Percentiles rank a stretch among this genome's conserved stretches.
Evolutionary conservation across 1,139 yeast species (phyloP).

Genomic region (Casaregolazyma suthepensis): DNA sequence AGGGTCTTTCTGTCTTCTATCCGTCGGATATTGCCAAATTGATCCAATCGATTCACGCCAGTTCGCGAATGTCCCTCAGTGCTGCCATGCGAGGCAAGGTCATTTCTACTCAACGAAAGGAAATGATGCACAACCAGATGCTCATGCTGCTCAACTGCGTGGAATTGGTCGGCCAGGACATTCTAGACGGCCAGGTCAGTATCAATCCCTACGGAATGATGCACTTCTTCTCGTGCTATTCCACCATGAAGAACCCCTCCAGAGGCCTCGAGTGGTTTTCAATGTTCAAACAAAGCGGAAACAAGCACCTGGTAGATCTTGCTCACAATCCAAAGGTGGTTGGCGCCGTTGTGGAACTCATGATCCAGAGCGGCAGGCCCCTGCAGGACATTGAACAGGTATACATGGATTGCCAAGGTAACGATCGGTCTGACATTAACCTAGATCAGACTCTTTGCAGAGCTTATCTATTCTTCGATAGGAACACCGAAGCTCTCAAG

Average conservation of each 20-base stretch:
- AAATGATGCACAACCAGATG: slow-evolving; percentile 13
- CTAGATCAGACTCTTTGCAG: slow-evolving; percentile 55
- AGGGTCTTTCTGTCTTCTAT: slow-evolving; percentile 18
- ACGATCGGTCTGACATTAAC: slow-evolving; percentile 31
- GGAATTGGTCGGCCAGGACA: slow-evolving; percentile 33
- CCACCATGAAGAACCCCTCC: slow-evolving; percentile 45
- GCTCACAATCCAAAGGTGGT: slow-evolving; percentile 49
- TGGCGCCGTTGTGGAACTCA: slow-evolving; percentile 65
- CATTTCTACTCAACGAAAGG: slow-evolving; percentile 18
- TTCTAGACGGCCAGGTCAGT: slow-evolving; percentile 38
- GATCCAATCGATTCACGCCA: slow-evolving; percentile 26
- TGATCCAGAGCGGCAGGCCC: slow-evolving; percentile 52
- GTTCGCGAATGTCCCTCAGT: slow-evolving; percentile 19
- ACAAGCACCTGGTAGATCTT: slow-evolving; percentile 16
- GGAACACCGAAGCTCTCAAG: slow-evolving; percentile 45
- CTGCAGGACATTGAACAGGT: slow-evolving; percentile 54
- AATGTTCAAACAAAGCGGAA: slow-evolving; percentile 20
- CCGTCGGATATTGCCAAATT: slow-evolving; percentile 23
- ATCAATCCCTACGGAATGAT: slow-evolving; percentile 50
- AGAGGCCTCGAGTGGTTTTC: slow-evolving; percentile 52
- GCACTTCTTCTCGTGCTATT: slow-evolving; percentile 53
- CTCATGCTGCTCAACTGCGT: slow-evolving; percentile 34
- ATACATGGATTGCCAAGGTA: slow-evolving; percentile 29
- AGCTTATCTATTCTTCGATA: slow-evolving; percentile 49
- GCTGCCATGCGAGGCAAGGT: slow-evolving; percentile 13